Base-by-base conservation (phyloP, 106 monocot genomes). In the Hemerocallis citrina region DNA sequence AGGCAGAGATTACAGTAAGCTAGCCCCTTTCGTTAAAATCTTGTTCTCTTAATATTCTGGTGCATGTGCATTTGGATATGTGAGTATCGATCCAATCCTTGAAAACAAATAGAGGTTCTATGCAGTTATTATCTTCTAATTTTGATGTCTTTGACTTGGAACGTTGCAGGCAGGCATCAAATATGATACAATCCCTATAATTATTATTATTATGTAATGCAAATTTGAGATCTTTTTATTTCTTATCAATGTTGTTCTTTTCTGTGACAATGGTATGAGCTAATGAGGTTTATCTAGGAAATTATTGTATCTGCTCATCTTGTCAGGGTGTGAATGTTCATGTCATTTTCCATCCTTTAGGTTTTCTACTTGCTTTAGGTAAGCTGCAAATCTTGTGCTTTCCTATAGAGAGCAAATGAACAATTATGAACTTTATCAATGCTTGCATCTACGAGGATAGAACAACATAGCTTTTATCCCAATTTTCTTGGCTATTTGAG, bases 1-100 rank as follows among this genome's bases (percentile, higher is more conserved):
- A 75, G 81, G 70, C 83, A 85, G 41, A 81, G 91, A 59, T 44
- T 75, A 8, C 45, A 66, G n/a, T 86, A 69, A 77, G 63, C 59
- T 28, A 16, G 39, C 37, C 52, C 7, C n/a, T 34, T 13, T 27
- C 13, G 17, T 33, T 51, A 51, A 27, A 24, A 9, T 13, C 24
- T 50, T n/a, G 10, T 45, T 48, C 48, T 20, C 21, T 10, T 19
- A 48, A 5, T 27, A 50, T 12, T 27, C 27, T 16, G 50, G 9
- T 27, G 27, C 22, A 27, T 39, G 22, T 59, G 12, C 59, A 39
- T 40, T 40, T 14, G 59, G 54, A 32, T 32, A 14, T 32, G 57
- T 20, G 1, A 10, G 37, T 12, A 6, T 43, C 24, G n/a, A 39
- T 28, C 20, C 2, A 30, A 62, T 0, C 11, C 21, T 9, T 44